Conservation (phyloP, 495 filamentous ascomycete species). For the Tuber melanosporum region DNA sequence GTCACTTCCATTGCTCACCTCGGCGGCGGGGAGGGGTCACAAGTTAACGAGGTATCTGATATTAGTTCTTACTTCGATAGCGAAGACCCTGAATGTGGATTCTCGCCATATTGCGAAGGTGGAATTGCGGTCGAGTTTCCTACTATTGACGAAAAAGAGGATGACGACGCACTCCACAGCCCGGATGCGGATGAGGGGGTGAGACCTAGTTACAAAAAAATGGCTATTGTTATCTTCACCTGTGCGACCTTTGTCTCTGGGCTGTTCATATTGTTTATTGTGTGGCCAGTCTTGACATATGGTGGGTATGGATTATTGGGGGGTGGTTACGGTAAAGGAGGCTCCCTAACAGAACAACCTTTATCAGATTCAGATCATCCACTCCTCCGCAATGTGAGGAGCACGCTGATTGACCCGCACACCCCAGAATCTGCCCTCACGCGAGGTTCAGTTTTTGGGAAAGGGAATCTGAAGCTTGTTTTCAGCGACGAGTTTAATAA, state of each 20-base stretch:
- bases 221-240: slow-evolving; percentile 60
- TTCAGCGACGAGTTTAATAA: slow-evolving; percentile 77
- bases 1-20: not conserved
- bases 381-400: slow-evolving; percentile 49
- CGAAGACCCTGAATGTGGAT: slow-evolving; percentile 29
- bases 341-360: not conserved
- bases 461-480: slow-evolving; percentile 56
- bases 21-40: not conserved
- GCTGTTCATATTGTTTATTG: slow-evolving; percentile 62
- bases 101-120: slow-evolving; percentile 22
- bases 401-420: slow-evolving; percentile 64
- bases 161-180: slow-evolving; percentile 71
- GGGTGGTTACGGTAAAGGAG: not conserved
- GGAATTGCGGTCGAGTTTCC: slow-evolving; percentile 24
- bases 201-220: slow-evolving; percentile 55
- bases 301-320: slow-evolving; percentile 47
- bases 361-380: slow-evolving; percentile 13
- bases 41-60: not conserved
- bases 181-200: slow-evolving; percentile 58
- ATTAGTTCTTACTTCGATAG: slow-evolving; percentile 4
- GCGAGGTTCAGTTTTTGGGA: slow-evolving; percentile 54
- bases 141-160: slow-evolving; percentile 54
- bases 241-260: slow-evolving; percentile 59
- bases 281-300: slow-evolving; percentile 54
- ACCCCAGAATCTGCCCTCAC: slow-evolving; percentile 58